phyloP scores from a whole-genome alignment of 148 eudicot genomes.

The Nyssa sinensis region DNA sequence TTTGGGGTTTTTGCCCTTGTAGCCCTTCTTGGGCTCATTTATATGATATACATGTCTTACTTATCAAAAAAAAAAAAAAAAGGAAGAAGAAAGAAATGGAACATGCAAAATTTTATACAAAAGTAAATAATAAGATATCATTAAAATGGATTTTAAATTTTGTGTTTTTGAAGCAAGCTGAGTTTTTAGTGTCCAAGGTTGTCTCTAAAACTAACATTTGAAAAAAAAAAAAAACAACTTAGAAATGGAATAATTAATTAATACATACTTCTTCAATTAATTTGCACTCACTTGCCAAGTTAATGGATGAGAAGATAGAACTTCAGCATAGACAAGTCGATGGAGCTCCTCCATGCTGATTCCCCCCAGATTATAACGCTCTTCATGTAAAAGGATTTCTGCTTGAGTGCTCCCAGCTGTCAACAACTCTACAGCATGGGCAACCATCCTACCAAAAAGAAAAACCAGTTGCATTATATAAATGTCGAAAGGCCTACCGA shows the following conservation, averaged over 20 bases:
- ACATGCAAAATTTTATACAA: background rate
- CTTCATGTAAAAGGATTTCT: conserved; percentile 69
- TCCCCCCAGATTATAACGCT: conserved; percentile 70
- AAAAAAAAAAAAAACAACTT: background rate
- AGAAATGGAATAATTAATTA: background rate
- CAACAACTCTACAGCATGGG: conserved; percentile 91
- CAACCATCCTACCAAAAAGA: conserved; percentile 71
- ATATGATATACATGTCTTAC: too few relatives aligned
- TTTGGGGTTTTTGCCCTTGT: too few relatives aligned
- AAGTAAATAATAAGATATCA: background rate
- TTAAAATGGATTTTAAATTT: background rate
- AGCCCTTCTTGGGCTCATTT: too few relatives aligned
- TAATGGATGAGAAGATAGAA: conserved; percentile 87
- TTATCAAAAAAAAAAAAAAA: too few relatives aligned
- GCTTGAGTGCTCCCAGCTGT: conserved; percentile 78
- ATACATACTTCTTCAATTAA: background rate
- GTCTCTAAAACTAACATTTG: background rate
- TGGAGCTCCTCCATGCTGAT: conserved; percentile 92
- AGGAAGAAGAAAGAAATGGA: too few relatives aligned
- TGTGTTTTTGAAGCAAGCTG: background rate
- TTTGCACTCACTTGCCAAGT: conserved; percentile 84
- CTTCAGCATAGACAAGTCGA: conserved; percentile 93
- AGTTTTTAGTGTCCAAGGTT: background rate
- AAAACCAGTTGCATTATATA: background rate
- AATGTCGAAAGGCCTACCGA: too few relatives aligned